A percentile compares a stretch with the other conserved stretches of the same genome.
These are phyloP conservation scores for Chlorella ohadii DNA, from an alignment of 139 green algal genomes.

Conservation along the genomic window DNA sequence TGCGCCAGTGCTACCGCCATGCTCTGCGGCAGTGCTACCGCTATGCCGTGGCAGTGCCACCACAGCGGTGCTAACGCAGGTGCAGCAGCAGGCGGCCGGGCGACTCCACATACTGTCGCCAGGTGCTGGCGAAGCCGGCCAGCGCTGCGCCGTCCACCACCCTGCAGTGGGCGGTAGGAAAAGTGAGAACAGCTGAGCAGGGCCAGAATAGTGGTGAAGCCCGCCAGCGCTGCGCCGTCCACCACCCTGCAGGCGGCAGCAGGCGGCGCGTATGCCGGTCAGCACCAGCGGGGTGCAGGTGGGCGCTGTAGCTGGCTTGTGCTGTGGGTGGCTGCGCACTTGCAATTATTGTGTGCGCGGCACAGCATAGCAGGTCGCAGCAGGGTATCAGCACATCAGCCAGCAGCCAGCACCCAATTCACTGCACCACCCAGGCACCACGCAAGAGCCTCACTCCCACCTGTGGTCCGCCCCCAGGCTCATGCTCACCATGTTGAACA, in stretches of 20 bases:
- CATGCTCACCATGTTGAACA: slow-evolving; percentile 32
- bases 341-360: too few species aligned
- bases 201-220: slow-evolving; percentile 51
- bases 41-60: too few species aligned
- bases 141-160: slow-evolving; percentile 90
- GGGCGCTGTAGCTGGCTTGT: too few species aligned
- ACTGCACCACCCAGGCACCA: too few species aligned
- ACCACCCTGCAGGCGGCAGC: slow-evolving; percentile 65
- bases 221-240: slow-evolving; percentile 86
- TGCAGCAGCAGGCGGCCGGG: slow-evolving; percentile 79
- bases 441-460: too few species aligned
- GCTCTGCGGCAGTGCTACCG: too few species aligned
- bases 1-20: too few species aligned
- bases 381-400: too few species aligned
- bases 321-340: too few species aligned
- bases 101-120: slow-evolving; percentile 75
- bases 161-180: slow-evolving; percentile 32
- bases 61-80: slow-evolving; percentile 9
- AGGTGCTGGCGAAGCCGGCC: slow-evolving; percentile 74
- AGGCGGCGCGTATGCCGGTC: background rate
- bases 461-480: slow-evolving; percentile 46
- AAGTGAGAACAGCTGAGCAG: background rate
- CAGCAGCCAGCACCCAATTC: too few species aligned
- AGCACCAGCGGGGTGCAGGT: too few species aligned
- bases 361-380: too few species aligned